Evolutionary conservation across 495 filamentous ascomycete species (phyloP).

Genomic region (Pseudoneurospora amorphoporcata): DNA sequence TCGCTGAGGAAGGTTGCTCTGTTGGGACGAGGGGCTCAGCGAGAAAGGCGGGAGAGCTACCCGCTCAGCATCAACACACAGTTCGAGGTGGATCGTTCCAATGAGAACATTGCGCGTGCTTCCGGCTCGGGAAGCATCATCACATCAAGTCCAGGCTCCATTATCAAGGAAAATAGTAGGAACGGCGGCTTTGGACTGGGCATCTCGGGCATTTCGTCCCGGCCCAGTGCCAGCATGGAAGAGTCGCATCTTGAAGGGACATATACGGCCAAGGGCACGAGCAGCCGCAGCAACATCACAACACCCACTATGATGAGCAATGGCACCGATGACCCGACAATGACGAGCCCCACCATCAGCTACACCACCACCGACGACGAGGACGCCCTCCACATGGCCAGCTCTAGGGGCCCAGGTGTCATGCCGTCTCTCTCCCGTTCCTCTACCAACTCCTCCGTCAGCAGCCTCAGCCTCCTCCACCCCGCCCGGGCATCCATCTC

Average conservation of each 20-base stretch:
- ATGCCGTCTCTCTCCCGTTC: constrained; percentile 11
- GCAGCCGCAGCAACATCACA: constrained; percentile 6
- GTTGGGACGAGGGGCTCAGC: constrained; percentile 55
- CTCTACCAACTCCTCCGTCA: constrained; percentile 15
- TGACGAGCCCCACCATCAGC: constrained; percentile 46
- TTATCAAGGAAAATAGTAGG: background rate
- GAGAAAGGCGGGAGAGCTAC: constrained; percentile 44
- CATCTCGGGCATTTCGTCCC: constrained; percentile 38
- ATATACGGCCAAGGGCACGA: constrained; percentile 17
- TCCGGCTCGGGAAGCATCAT: background rate
- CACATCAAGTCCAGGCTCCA: constrained; percentile 1
- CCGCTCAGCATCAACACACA: constrained; percentile 34
- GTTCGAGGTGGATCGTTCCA: constrained; percentile 5
- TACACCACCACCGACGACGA: constrained; percentile 78
- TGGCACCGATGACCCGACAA: constrained; percentile 12
- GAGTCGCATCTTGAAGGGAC: constrained; percentile 16
- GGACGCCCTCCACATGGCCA: constrained; percentile 52
- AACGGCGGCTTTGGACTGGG: constrained; percentile 31
- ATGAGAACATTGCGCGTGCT: background rate
- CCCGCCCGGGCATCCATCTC: constrained; percentile 41
- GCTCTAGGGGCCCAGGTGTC: constrained; percentile 16
- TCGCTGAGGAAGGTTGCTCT: constrained; percentile 73
- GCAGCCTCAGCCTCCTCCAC: constrained; percentile 25
- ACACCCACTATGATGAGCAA: constrained; percentile 3
- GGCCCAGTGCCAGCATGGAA: constrained; percentile 22